These are phyloP conservation scores for Candida wancherniae DNA, from an alignment of 805 yeast species.

Conservation along the genomic window DNA sequence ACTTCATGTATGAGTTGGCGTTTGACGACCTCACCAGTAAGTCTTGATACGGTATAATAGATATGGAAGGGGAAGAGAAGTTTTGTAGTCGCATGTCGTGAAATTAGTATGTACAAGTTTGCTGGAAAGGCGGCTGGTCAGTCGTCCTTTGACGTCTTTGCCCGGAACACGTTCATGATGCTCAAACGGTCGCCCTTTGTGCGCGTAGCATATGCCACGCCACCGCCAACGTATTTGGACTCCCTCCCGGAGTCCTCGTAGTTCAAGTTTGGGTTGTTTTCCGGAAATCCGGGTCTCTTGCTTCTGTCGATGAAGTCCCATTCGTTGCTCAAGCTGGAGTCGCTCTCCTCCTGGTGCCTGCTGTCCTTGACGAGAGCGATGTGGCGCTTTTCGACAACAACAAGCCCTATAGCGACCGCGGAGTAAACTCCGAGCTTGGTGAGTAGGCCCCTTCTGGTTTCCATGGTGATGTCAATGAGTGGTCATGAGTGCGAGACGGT, in stretches of 20 bases:
- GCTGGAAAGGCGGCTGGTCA: too few relatives aligned
- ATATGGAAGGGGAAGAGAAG: too few relatives aligned
- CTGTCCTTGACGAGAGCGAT: conserved; percentile 31
- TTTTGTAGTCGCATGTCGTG: too few relatives aligned
- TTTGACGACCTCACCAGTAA: conserved; percentile 29
- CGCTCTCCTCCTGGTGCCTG: conserved; percentile 33
- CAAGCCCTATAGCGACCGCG: conserved; percentile 28
- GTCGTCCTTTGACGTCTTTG: conserved; percentile 8
- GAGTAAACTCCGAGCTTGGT: conserved; percentile 31
- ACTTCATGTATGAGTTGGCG: conserved; percentile 38
- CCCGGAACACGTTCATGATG: conserved; percentile 20
- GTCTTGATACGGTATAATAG: too few relatives aligned
- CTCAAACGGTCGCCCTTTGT: conserved; percentile 50
- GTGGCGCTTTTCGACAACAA: conserved; percentile 31
- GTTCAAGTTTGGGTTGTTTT: conserved; percentile 26
- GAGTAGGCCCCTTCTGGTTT: conserved; percentile 34
- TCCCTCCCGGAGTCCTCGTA: conserved; percentile 41
- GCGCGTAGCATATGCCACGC: conserved; percentile 54
- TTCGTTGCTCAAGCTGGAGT: conserved; percentile 25
- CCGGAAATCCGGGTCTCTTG: conserved; percentile 54
- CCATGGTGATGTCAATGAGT: too few relatives aligned
- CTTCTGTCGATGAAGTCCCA: conserved; percentile 25
- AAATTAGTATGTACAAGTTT: too few relatives aligned
- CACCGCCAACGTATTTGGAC: conserved; percentile 66
- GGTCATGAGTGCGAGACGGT: too few relatives aligned